Base-by-base conservation (phyloP, 768 basidiomycete genomes). In the Phylloporus sp. region DNA sequence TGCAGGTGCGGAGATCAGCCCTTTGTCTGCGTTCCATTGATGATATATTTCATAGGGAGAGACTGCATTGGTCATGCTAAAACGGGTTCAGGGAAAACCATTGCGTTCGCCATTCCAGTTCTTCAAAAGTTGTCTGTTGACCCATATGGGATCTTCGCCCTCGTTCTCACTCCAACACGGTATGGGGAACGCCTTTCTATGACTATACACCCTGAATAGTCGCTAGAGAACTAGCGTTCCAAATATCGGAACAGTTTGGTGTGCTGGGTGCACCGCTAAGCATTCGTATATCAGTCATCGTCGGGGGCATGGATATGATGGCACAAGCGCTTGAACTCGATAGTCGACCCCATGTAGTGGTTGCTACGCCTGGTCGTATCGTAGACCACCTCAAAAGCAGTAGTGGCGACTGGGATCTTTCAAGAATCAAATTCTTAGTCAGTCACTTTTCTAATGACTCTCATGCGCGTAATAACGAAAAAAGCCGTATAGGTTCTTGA, bases 291-390 rank as follows among this genome's bases (percentile, higher is more conserved):
- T 81, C 88, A 10, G 93, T 97, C 8, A 75, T 97, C 28, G 94
- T 98, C 2, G 97, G 97, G 16, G 97, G 97, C 6, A 95, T 99
- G 92, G 97, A 99, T 61, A 95, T 95, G 86, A 92, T 97, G 77
- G 67, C 83, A 1, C 97, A 99, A 66, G 91, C 95, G 0, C 74
- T 91, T 16, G 93, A 95, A 61, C 80, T 99, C 13, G 77, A 79
- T 3, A 81, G 84, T 56, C 80, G 88, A 36, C 97, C 97, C 0
- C 97, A 98, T 66, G 79, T 99, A 32, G 85, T 98, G 22, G 84
- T 99, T 41, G 97, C 95, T 8, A 99, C 97, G 0, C 97, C 97
- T 4, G 97, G 97, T 2, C 82, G 97, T 18, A 82, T 99, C 20
- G 91, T 94, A 4, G 97, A 99, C 69, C 85, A 93, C 59, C 68